Evolutionary conservation across 164 flowering plant species (phyloP), one percentile per base, ranked within the genome.

Genomic region (Magnolia officinalis): DNA sequence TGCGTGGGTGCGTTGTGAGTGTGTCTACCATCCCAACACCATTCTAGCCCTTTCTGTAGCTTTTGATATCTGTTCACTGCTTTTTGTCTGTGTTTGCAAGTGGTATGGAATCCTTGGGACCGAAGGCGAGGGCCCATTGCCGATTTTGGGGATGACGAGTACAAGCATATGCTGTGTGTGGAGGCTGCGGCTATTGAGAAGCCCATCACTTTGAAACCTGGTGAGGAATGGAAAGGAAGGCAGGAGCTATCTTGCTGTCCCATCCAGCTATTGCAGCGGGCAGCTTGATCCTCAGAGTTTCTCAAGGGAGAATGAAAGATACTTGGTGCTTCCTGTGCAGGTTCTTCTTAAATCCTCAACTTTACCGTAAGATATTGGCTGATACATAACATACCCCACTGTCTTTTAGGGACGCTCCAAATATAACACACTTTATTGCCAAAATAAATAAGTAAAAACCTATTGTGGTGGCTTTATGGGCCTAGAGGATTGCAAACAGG

Each of bases 81-180:
- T 63, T 67, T 49, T 68, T 14, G 45, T 37, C 45, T 5, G 6
- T 37, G 45, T 37, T 11, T 77, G 72, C 81, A 92, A 92, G 96
- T 92, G 80, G 94, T 92, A 19, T 92, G 96, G 96, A 92, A 92
- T 82, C 96, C 96, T 7, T 92, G 96, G 94, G 94, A 89, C 72
- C 88, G 86, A 92, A 88, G 84, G 90, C 96, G 49, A 92, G 86
- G 84, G 85, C 91, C 91, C 19, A 87, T 92, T 79, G 75, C 86
- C 77, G 94, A 92, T 84, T 86, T 92, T 74, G 96, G 94, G 64
- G 94, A 92, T 78, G 94, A 92, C 24, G 96, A 92, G 55, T 92
- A 90, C 83, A 92, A 90, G 79, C 88, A 88, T 76, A 90, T 92
- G 96, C 81, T 92, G 11, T 92, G 96, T 68, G 92, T 92, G 71